Evolutionary conservation across 2,329 filamentous ascomycete genomes (phyloP), one percentile per base, ranked within the genome.

Genomic region (Cordyceps cicadae): DNA sequence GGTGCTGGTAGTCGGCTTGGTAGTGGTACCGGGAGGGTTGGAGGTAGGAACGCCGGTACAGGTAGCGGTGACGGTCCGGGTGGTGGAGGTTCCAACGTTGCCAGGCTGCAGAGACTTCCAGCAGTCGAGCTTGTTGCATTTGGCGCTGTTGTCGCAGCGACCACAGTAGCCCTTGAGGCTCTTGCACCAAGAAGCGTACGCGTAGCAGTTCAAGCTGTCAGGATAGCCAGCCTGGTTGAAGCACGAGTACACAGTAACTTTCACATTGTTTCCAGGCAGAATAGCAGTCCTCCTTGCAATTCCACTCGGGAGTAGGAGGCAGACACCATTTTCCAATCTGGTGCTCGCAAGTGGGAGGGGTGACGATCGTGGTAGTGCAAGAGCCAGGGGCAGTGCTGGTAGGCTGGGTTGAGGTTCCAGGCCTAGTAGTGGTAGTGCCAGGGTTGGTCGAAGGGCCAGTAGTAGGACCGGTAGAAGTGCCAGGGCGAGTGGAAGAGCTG

Each of bases 261-360:
- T 69, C 68, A 67, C 79, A 81, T 59, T 73, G 76, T 60, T 76
- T 75, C 64, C 73, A 74, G 24, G 77, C 75, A 11, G 64, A 65
- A 54, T 70, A 66, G 69, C 81, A 84, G 51, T 70, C 69, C 48
- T 67, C 63, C 60, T 72, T 64, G 66, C 81, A 73, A 46, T 69
- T 68, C 71, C 77, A 84, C 64, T 77, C 71, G 26, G 80, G 81
- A 14, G 84, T 68, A 15, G 79, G 74, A 51, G 73, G 74, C 43
- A 76, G 76, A 67, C 80, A 83, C 80, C 81, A 84, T 63, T 75
- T 77, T 53, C 81, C 82, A 64, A 78, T 79, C 64, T 77, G 72
- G 70, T 81, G 84, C 68, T 84, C 81, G 70, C 81, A 84, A 34
- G 70, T 73, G 53, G 78, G 70, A 11, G 79, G 76, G 26, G 76